These are phyloP conservation scores for Coemansia sp. DNA, from an alignment of 192 early-diverging fungal genomes.

Conservation along the genomic window DNA sequence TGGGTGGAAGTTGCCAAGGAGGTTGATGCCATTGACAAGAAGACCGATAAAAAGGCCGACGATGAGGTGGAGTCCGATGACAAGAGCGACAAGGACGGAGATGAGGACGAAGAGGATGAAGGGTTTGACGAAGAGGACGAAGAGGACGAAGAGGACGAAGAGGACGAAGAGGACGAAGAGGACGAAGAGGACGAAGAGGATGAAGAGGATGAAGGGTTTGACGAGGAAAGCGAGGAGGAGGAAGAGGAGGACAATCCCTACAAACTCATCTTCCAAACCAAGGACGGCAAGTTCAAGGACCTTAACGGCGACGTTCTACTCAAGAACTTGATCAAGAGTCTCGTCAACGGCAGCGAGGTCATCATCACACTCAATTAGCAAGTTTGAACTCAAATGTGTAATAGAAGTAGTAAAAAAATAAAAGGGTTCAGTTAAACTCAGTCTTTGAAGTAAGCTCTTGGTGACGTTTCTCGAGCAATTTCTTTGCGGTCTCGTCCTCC, in stretches of 20 bases:
- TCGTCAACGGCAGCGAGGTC: not conserved
- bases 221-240: not conserved
- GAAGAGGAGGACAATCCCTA: not conserved
- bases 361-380: not conserved
- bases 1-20: slow-evolving; percentile 1
- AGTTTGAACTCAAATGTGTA: not conserved
- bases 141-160: not conserved
- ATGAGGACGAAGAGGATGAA: not conserved
- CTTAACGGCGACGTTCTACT: not conserved
- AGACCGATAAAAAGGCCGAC: not conserved
- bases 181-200: not conserved
- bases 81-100: not conserved
- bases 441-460: slow-evolving; percentile 37
- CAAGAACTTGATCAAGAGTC: not conserved
- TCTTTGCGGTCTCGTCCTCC: slow-evolving; percentile 68
- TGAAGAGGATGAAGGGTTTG: not conserved
- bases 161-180: not conserved
- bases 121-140: not conserved
- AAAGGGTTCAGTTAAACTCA: slow-evolving; percentile 20
- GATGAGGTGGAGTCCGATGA: not conserved
- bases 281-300: not conserved
- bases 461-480: slow-evolving; percentile 56
- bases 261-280: not conserved
- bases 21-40: not conserved
- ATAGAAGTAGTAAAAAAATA: not conserved